These are phyloP conservation scores for Metschnikowia amazonensis DNA, from an alignment of 805 yeast genomes.

Conservation along the genomic window DNA sequence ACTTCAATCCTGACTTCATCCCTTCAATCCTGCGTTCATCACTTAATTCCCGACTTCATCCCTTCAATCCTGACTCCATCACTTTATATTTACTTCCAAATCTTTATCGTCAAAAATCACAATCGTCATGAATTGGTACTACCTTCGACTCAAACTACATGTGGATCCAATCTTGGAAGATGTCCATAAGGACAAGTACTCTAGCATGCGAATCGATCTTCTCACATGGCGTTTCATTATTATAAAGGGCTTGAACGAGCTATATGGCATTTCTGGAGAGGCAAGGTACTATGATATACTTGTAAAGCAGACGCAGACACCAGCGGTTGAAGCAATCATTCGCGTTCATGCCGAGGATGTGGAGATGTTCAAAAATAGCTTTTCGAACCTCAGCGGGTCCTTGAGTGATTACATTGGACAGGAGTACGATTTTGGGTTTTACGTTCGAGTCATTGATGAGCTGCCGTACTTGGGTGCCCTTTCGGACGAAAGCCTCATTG, in stretches of 20 bases:
- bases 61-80: too few relatives aligned
- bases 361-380: slow-evolving; percentile 28
- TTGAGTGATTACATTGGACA: slow-evolving; percentile 25
- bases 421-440: slow-evolving; percentile 18
- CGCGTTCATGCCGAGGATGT: slow-evolving; percentile 29
- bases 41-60: too few relatives aligned
- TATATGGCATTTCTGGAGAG: slow-evolving; percentile 35
- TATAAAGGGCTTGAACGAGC: slow-evolving; percentile 20
- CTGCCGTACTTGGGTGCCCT: slow-evolving; percentile 23
- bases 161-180: slow-evolving; percentile 21
- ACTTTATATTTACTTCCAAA: too few relatives aligned
- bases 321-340: slow-evolving; percentile 20
- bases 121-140: slow-evolving; percentile 27
- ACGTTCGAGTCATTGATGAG: slow-evolving; percentile 16
- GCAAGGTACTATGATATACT: slow-evolving; percentile 29
- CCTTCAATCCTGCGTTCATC: too few relatives aligned
- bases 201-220: slow-evolving; percentile 22
- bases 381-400: slow-evolving; percentile 29
- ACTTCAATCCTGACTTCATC: too few relatives aligned
- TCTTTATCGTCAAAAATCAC: too few relatives aligned
- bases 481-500: slow-evolving; percentile 7
- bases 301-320: slow-evolving; percentile 13
- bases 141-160: slow-evolving; percentile 23
- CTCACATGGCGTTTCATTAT: slow-evolving; percentile 33
- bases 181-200: slow-evolving; percentile 11